A percentile compares a stretch with the other conserved stretches of the same genome.
These are phyloP conservation scores for Sequoiadendron giganteum DNA, from an alignment of 75 land plant species.

Conservation along the genomic window DNA sequence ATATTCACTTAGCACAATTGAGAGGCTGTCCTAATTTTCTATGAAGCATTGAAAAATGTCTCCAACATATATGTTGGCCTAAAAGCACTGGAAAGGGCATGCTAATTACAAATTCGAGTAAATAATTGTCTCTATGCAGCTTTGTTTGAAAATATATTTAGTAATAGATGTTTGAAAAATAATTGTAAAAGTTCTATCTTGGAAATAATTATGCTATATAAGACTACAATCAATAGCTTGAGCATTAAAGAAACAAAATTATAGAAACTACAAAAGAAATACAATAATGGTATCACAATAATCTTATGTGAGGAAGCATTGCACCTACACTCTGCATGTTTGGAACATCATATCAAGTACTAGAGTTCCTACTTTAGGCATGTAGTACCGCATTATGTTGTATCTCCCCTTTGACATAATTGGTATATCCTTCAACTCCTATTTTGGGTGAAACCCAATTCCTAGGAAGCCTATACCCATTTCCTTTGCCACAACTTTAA, in stretches of 20 bases:
- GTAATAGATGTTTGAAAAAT: background rate
- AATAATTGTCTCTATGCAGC: background rate
- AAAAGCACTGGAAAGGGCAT: too few species aligned
- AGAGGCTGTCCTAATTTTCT: too few species aligned
- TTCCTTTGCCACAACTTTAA: constrained; percentile 99
- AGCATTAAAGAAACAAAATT: background rate
- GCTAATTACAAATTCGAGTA: background rate
- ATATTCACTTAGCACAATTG: too few species aligned
- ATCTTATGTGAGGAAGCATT: background rate
- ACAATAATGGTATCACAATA: background rate
- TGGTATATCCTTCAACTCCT: constrained; percentile 72
- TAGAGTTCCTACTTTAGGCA: constrained; percentile 95
- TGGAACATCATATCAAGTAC: constrained; percentile 99
- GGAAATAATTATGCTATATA: background rate
- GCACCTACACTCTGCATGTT: constrained; percentile 97
- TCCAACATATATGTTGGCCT: too few species aligned
- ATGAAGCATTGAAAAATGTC: too few species aligned
- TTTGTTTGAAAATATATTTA: background rate
- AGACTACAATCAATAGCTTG: background rate
- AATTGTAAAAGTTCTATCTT: background rate
- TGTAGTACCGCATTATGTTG: constrained; percentile 93
- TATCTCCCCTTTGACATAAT: constrained; percentile 99
- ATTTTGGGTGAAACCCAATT: constrained; percentile 97
- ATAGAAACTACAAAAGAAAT: background rate
- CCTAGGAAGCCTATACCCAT: constrained; percentile 95